These are phyloP conservation scores for Kodamaea neixiangensis DNA, from an alignment of 805 yeast genomes.

Conservation along the genomic window DNA sequence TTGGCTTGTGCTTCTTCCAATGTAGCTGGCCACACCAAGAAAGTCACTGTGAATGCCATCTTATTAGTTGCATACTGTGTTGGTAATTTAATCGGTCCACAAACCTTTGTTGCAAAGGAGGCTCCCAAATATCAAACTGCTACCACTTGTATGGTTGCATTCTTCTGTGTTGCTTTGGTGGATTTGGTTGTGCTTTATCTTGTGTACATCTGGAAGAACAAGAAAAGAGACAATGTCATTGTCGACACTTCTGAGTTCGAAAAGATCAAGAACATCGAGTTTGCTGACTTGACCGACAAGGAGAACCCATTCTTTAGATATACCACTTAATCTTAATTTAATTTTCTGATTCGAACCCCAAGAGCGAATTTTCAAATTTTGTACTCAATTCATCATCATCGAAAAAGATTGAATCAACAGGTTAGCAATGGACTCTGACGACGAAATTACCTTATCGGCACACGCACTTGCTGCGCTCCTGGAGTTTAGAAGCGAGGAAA, in stretches of 20 bases:
- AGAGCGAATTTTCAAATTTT: not conserved
- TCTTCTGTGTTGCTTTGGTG: constrained; percentile 26
- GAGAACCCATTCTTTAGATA: constrained; percentile 59
- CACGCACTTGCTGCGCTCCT: constrained; percentile 56
- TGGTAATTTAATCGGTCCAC: constrained; percentile 60
- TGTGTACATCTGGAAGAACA: constrained; percentile 38
- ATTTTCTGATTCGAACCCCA: not conserved
- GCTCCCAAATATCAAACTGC: constrained; percentile 48
- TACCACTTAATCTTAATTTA: not conserved
- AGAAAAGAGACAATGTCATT: constrained; percentile 31
- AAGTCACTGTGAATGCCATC: constrained; percentile 46
- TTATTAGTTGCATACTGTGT: constrained; percentile 51
- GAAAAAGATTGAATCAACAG: not conserved
- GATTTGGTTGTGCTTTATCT: constrained; percentile 26
- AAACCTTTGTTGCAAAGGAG: constrained; percentile 44
- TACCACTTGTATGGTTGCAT: constrained; percentile 42
- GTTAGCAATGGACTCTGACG: constrained; percentile 39
- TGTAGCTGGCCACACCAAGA: constrained; percentile 60
- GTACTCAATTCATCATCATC: not conserved
- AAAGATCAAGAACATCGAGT: constrained; percentile 43
- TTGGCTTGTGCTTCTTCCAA: constrained; percentile 46
- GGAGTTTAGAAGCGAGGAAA: constrained; percentile 68
- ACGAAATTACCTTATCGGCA: constrained; percentile 48
- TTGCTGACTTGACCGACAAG: constrained; percentile 54
- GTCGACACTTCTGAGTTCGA: constrained; percentile 23